Evolutionary conservation across 1,284 basidiomycete species (phyloP).

Genomic region (Apiotrichum brassicae): DNA sequence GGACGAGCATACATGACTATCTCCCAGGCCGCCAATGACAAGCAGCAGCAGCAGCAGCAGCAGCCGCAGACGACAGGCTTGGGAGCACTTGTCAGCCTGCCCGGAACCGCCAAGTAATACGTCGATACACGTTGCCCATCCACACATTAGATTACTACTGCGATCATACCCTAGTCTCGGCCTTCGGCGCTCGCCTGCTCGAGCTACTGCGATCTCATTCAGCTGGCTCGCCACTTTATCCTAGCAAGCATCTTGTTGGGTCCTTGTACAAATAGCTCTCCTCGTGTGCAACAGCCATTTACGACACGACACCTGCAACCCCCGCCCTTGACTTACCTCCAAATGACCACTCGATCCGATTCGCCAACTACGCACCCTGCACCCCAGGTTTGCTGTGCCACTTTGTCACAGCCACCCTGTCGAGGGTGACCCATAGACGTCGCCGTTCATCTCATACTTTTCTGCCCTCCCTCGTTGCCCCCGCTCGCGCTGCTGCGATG

Average conservation of each 20-base stretch:
- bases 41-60: conserved; percentile 11
- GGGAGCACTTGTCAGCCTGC: neutral
- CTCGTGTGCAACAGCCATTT: neutral
- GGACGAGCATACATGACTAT: conserved; percentile 44
- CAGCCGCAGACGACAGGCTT: neutral
- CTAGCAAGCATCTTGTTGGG: neutral
- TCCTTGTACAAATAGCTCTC: neutral
- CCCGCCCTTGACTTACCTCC: too few relatives aligned
- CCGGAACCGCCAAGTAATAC: neutral
- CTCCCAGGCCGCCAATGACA: conserved; percentile 38
- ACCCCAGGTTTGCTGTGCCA: neutral
- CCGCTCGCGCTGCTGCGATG: neutral
- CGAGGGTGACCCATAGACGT: too few relatives aligned
- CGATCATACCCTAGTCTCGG: too few relatives aligned
- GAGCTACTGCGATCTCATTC: too few relatives aligned
- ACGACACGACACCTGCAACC: neutral
- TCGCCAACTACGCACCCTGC: too few relatives aligned
- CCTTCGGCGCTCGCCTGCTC: too few relatives aligned
- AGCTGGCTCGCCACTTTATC: too few relatives aligned
- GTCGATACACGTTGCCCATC: too few relatives aligned
- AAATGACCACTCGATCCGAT: too few relatives aligned
- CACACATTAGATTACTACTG: too few relatives aligned
- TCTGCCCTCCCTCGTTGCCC: neutral
- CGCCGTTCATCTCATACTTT: neutral
- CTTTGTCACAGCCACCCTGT: too few relatives aligned